These are phyloP conservation scores for Phytophthora lateralis DNA, from an alignment of 352 stramenopile genomes.

Conservation along the genomic window DNA sequence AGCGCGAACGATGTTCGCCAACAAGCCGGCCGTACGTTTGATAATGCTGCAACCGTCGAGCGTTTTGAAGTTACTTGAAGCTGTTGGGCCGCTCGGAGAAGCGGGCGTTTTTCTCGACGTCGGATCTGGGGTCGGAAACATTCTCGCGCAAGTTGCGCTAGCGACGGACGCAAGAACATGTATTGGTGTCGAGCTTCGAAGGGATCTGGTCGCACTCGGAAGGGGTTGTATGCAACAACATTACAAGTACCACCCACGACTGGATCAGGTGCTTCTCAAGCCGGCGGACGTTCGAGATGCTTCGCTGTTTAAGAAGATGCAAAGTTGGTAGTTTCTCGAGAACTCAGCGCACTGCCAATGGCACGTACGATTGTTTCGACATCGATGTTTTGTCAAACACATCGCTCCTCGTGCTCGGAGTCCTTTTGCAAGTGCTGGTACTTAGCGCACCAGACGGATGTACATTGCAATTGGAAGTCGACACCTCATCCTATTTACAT, in stretches of 20 bases:
- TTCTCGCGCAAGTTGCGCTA: conserved; percentile 11
- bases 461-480: conserved; percentile 11
- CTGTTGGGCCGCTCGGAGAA: conserved; percentile 1
- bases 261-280: neutral
- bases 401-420: neutral
- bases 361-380: neutral
- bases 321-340: neutral
- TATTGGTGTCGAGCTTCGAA: conserved; percentile 6
- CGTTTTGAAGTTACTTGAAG: neutral
- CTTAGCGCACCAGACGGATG: neutral
- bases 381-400: neutral
- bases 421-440: conserved; percentile 1
- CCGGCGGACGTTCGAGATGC: neutral
- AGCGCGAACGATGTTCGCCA: conserved; percentile 7
- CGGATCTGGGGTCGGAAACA: conserved; percentile 3
- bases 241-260: neutral
- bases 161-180: neutral
- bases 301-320: neutral
- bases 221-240: neutral
- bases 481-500: conserved; percentile 7
- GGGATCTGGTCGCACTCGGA: neutral
- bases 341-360: too few species aligned
- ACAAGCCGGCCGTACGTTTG: conserved; percentile 1
- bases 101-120: conserved; percentile 13
- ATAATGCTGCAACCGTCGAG: conserved; percentile 3